These are phyloP conservation scores for Trichoderma lentiforme DNA, from an alignment of 2,329 filamentous ascomycete species.

Conservation along the genomic window DNA sequence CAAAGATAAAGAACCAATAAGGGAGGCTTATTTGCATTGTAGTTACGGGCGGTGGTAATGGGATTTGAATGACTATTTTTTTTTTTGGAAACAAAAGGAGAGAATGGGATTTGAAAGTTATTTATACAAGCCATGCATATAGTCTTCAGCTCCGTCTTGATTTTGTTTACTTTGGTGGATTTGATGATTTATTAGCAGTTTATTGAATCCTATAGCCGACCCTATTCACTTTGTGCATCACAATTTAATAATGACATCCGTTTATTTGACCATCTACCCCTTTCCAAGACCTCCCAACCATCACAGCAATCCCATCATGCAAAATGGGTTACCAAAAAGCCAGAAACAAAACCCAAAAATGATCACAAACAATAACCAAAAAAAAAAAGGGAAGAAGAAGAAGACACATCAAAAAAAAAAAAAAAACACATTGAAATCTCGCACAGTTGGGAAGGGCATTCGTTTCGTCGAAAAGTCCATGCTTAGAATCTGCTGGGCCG, in stretches of 20 bases:
- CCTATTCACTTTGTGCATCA: no score
- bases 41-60: neutral
- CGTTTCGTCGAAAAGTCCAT: neutral
- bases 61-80: neutral
- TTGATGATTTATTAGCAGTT: no score
- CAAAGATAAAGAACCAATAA: neutral
- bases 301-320: no score
- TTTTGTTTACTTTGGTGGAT: neutral
- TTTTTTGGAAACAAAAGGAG: neutral
- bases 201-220: no score
- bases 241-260: no score
- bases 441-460: neutral
- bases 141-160: neutral
- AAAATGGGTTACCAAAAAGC: no score
- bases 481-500: neutral
- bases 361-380: no score
- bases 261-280: no score
- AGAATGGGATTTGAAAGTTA: neutral
- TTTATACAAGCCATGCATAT: neutral
- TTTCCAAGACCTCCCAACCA: no score
- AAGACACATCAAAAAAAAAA: neutral
- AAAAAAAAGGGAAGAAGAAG: neutral
- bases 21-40: neutral
- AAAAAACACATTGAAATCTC: no score
- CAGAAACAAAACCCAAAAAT: no score